These are phyloP conservation scores for Saccharomycopsis fermentans DNA, from an alignment of 805 yeast species.

Conservation along the genomic window DNA sequence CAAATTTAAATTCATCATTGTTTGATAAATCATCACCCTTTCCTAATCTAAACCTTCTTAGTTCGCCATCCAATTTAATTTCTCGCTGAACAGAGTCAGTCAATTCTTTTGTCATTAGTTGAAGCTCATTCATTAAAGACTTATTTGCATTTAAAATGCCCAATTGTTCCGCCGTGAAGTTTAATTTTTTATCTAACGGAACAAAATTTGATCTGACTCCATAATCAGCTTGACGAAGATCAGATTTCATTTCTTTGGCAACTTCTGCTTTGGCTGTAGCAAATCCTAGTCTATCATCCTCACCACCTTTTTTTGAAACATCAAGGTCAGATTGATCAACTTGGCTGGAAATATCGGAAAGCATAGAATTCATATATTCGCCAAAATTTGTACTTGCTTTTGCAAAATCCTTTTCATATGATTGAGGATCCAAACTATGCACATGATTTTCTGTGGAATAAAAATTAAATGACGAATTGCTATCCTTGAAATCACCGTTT, in stretches of 20 bases:
- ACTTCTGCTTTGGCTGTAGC: constrained; percentile 14
- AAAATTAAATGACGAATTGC: background rate
- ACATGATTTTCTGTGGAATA: background rate
- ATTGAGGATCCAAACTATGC: background rate
- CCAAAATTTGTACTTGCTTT: constrained; percentile 5
- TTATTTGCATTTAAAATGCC: constrained; percentile 52
- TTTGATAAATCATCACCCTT: constrained; percentile 3
- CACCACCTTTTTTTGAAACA: constrained; percentile 1
- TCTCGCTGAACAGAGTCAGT: constrained; percentile 67
- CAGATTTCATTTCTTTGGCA: constrained; percentile 7
- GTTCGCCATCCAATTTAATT: constrained; percentile 41
- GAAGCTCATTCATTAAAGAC: constrained; percentile 51
- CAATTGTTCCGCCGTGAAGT: constrained; percentile 49
- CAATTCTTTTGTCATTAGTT: constrained; percentile 58
- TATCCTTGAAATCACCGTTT: background rate
- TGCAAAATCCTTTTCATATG: background rate
- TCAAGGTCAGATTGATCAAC: constrained; percentile 7
- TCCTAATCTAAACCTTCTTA: constrained; percentile 20
- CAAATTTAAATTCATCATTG: constrained; percentile 6
- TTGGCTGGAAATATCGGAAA: constrained; percentile 14
- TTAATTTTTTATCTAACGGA: constrained; percentile 18
- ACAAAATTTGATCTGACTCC: background rate
- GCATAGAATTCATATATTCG: constrained; percentile 10
- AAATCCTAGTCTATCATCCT: constrained; percentile 2
- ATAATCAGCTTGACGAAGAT: background rate